phyloP scores from a whole-genome alignment of 2,329 filamentous ascomycete genomes.

The Microcyclosporella mali region DNA sequence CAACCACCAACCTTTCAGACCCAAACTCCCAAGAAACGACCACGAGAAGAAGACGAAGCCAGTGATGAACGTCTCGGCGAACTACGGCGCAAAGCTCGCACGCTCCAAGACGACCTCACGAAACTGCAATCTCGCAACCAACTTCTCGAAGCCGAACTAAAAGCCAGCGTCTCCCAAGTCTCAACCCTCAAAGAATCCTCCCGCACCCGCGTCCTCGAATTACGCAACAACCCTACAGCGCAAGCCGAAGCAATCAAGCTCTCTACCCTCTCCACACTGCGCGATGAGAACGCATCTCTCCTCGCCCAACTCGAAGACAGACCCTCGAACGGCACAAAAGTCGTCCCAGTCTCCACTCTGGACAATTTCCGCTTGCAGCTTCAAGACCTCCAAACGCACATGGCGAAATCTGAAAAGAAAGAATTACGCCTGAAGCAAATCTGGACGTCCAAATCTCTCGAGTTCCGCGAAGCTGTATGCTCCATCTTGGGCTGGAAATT shows the following conservation, averaged over 20 bases:
- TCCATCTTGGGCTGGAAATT: slow-evolving; percentile 90
- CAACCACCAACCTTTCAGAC: slow-evolving; percentile 36
- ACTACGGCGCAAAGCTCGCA: slow-evolving; percentile 79
- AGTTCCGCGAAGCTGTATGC: slow-evolving; percentile 93
- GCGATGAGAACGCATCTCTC: slow-evolving; percentile 70
- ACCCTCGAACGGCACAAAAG: slow-evolving; percentile 43
- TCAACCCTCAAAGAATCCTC: slow-evolving; percentile 59
- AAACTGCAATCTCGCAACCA: slow-evolving; percentile 63
- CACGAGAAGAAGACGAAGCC: slow-evolving; percentile 43
- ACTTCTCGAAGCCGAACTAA: slow-evolving; percentile 68
- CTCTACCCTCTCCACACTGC: slow-evolving; percentile 67
- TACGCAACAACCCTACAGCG: slow-evolving; percentile 88
- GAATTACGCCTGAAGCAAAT: slow-evolving; percentile 84
- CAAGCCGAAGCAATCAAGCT: slow-evolving; percentile 79
- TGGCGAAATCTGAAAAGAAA: slow-evolving; percentile 68
- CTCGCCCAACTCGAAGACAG: slow-evolving; percentile 60
- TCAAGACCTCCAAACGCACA: slow-evolving; percentile 46
- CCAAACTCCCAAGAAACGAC: slow-evolving; percentile 35
- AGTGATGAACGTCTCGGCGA: slow-evolving; percentile 70
- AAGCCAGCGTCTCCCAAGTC: slow-evolving; percentile 67
- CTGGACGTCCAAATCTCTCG: slow-evolving; percentile 81
- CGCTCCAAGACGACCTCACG: slow-evolving; percentile 70
- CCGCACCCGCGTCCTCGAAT: slow-evolving; percentile 73
- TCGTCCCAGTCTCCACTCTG: slow-evolving; percentile 71
- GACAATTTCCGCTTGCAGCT: slow-evolving; percentile 70